phyloP scores from a whole-genome alignment of 2,329 filamentous ascomycete genomes.

The Apiospora aurea region DNA sequence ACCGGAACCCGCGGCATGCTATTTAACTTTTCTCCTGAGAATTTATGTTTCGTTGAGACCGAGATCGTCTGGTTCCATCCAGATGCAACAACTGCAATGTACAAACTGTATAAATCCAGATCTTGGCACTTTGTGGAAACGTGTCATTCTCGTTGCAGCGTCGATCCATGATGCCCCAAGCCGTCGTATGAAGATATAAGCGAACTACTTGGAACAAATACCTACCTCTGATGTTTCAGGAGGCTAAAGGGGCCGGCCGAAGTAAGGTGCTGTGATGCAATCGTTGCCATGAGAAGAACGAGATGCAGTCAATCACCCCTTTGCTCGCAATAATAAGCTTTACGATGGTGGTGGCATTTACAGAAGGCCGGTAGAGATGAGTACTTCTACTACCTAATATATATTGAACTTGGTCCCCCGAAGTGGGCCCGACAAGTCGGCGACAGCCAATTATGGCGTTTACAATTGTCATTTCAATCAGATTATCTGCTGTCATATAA shows the following conservation, averaged over 20 bases:
- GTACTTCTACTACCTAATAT: too few species aligned
- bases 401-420: neutral
- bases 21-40: neutral
- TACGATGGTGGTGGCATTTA: too few species aligned
- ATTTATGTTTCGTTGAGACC: neutral
- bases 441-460: neutral
- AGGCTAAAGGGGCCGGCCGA: neutral
- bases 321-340: too few species aligned
- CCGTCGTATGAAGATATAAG: neutral
- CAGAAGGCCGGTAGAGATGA: too few species aligned
- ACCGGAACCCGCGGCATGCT: constrained; percentile 11
- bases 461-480: constrained; percentile 15
- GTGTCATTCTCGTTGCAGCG: neutral
- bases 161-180: neutral
- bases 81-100: neutral
- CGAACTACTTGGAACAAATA: neutral
- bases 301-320: too few species aligned
- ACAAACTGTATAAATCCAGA: neutral
- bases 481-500: neutral
- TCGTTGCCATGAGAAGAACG: too few species aligned
- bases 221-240: neutral
- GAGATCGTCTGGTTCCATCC: neutral
- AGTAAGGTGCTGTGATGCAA: too few species aligned
- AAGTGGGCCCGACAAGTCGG: neutral
- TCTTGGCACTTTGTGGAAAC: neutral